Evolutionary conservation across 768 basidiomycete species (phyloP).

Genomic region (Xerocomellus chrysenteron): DNA sequence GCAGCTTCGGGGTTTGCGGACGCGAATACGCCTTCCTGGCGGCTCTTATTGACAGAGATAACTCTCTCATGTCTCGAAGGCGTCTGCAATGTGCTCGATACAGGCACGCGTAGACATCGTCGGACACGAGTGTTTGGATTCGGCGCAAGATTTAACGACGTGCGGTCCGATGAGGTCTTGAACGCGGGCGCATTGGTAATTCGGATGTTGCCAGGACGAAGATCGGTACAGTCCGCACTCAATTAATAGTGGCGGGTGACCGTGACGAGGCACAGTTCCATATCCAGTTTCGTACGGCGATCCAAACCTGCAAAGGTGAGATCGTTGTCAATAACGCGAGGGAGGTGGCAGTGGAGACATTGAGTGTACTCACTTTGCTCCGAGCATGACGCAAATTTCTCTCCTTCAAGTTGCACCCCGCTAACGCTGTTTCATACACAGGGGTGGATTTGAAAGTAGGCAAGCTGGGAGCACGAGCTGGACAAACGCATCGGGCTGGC

Average conservation of each 20-base stretch:
- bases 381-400: not conserved
- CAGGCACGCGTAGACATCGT: constrained; percentile 71
- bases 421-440: constrained; percentile 82
- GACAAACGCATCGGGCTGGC: constrained; percentile 79
- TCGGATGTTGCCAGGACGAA: too few species aligned
- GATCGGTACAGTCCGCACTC: not conserved
- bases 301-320: constrained; percentile 57
- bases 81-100: constrained; percentile 57
- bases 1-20: not conserved
- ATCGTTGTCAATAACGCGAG: constrained; percentile 5
- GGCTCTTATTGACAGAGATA: constrained; percentile 35
- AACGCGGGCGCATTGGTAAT: not conserved
- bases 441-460: constrained; percentile 87
- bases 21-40: constrained; percentile 3
- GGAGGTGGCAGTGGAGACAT: not conserved
- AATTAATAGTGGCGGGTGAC: not conserved
- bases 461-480: constrained; percentile 92
- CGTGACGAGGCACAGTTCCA: constrained; percentile 68
- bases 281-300: constrained; percentile 67
- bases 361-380: constrained; percentile 11
- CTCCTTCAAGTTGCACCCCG: constrained; percentile 20
- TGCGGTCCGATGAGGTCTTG: constrained; percentile 79
- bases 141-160: constrained; percentile 88
- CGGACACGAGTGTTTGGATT: constrained; percentile 74
- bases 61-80: constrained; percentile 67